These are phyloP conservation scores for Kwoniella dendrophila DNA, from an alignment of 768 basidiomycete genomes.

Conservation along the genomic window DNA sequence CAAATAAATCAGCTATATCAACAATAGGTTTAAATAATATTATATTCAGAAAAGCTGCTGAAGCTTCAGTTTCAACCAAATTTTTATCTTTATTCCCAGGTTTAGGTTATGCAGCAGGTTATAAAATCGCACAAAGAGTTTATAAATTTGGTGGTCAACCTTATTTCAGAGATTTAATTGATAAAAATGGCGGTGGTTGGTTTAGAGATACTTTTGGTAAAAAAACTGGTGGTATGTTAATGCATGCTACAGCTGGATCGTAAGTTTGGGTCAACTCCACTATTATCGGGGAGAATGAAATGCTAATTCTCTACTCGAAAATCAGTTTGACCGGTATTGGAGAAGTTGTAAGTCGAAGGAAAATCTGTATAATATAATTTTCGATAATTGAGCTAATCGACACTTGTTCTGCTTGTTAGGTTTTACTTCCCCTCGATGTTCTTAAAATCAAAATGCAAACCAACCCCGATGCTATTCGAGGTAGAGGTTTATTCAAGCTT, in stretches of 20 bases:
- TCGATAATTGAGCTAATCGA: neutral
- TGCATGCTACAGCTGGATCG: constrained; percentile 94
- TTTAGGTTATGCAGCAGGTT: constrained; percentile 96
- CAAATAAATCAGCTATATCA: constrained; percentile 70
- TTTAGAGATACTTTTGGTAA: constrained; percentile 88
- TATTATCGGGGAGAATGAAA: neutral
- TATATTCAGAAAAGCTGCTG: constrained; percentile 83
- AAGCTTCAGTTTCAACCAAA: constrained; percentile 67
- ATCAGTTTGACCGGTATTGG: constrained; percentile 74
- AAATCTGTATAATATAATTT: too few species aligned
- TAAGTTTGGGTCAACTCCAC: constrained; percentile 54
- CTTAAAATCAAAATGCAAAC: constrained; percentile 97
- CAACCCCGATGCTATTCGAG: constrained; percentile 97
- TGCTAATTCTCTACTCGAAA: neutral
- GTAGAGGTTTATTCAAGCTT: constrained; percentile 84
- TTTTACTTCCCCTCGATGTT: constrained; percentile 92
- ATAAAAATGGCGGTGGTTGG: constrained; percentile 73
- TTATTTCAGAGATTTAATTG: constrained; percentile 91
- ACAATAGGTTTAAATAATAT: constrained; percentile 65
- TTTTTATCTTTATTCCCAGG: constrained; percentile 92
- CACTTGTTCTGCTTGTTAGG: constrained; percentile 33
- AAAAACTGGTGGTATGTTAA: constrained; percentile 91
- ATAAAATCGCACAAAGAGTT: constrained; percentile 89
- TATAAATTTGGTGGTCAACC: constrained; percentile 99
- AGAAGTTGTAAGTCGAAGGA: constrained; percentile 78